A percentile compares a stretch with the other conserved stretches of the same genome.
These are phyloP conservation scores for Pistacia integerrima DNA, from an alignment of 345 rosid genomes.

Conservation along the genomic window DNA sequence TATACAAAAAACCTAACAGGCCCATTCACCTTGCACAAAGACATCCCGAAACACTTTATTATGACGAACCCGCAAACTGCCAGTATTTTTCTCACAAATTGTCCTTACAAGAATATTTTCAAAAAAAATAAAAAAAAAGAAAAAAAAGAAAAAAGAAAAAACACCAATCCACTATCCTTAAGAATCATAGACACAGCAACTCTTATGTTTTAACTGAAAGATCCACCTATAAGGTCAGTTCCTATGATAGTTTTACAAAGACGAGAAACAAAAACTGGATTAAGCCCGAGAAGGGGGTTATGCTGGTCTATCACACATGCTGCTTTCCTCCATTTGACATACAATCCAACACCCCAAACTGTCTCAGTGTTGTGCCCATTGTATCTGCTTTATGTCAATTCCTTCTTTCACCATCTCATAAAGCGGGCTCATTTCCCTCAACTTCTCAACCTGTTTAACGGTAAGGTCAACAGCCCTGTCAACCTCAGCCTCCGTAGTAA, in stretches of 20 bases:
- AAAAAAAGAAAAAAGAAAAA: no score
- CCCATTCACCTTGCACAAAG: no score
- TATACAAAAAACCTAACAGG: no score
- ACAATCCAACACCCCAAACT: neutral
- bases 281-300: neutral
- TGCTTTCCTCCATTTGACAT: neutral
- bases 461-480: constrained; percentile 85
- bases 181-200: neutral
- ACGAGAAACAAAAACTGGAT: constrained; percentile 8
- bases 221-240: no score
- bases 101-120: no score
- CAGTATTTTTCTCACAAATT: no score
- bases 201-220: neutral
- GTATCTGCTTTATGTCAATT: constrained; percentile 75
- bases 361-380: constrained; percentile 84
- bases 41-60: no score
- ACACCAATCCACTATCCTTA: neutral
- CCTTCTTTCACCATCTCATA: constrained; percentile 97
- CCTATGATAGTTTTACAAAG: constrained; percentile 19
- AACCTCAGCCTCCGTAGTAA: constrained; percentile 85
- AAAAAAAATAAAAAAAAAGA: neutral
- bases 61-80: no score
- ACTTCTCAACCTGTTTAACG: constrained; percentile 79
- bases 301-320: constrained; percentile 5
- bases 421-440: constrained; percentile 97